Percentiles rank a stretch among this genome's conserved stretches.
These are phyloP conservation scores for Antitrichia curtipendula DNA, from an alignment of 225 moss, liverwort and hornwort genomes.

Conservation along the genomic window DNA sequence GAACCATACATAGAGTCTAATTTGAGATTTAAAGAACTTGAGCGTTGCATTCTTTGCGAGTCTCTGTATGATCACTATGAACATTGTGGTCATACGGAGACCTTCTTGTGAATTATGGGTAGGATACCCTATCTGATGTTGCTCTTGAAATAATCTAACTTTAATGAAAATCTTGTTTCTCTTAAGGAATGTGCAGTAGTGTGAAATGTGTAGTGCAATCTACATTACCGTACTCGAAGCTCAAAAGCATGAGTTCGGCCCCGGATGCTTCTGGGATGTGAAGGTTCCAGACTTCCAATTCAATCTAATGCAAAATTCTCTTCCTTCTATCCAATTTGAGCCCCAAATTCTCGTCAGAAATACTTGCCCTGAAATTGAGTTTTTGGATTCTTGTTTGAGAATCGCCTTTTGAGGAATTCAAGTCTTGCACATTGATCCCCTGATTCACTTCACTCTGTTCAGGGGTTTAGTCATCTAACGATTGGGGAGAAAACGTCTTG, in stretches of 20 bases:
- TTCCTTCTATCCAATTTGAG: background rate
- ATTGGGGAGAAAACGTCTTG: background rate
- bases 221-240: background rate
- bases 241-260: background rate
- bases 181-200: background rate
- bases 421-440: background rate
- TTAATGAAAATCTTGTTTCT: background rate
- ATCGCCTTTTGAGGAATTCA: background rate
- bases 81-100: background rate
- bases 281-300: background rate
- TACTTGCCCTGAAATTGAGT: background rate
- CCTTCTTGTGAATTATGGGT: background rate
- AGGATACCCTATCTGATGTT: background rate
- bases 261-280: background rate
- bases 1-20: background rate
- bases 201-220: background rate
- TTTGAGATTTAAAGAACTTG: background rate
- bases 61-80: background rate
- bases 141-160: background rate
- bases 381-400: background rate
- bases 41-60: background rate
- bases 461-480: background rate
- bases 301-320: background rate
- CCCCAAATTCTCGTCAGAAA: background rate
- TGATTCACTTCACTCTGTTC: background rate